Evolutionary conservation across 306 rosid genomes (phyloP).

Genomic region (Gastrolobium villosum): DNA sequence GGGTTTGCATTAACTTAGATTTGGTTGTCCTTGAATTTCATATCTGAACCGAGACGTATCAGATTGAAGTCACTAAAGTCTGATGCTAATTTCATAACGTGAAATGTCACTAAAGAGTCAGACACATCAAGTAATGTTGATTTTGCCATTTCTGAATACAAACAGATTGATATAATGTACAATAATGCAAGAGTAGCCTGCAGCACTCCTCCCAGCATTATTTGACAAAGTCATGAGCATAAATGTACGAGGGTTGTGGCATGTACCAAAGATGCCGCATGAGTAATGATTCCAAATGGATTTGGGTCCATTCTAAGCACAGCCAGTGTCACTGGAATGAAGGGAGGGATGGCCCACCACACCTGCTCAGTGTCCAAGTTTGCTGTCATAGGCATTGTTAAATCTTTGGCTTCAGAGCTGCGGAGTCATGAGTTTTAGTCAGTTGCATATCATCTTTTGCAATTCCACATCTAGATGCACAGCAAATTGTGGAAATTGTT

Average conservation of each 20-base stretch:
- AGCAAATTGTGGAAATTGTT: conserved; percentile 57
- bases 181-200: conserved; percentile 88
- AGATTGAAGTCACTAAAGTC: not conserved
- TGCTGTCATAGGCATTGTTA: conserved; percentile 79
- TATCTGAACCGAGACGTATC: no score
- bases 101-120: no score
- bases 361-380: conserved; percentile 80
- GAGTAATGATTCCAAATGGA: conserved; percentile 79
- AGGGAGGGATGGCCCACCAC: conserved; percentile 82
- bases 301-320: conserved; percentile 85
- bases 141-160: conserved; percentile 66
- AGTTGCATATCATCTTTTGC: conserved; percentile 84
- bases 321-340: conserved; percentile 78
- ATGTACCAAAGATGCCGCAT: conserved; percentile 84
- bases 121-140: no score
- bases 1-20: no score
- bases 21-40: no score
- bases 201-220: conserved; percentile 71
- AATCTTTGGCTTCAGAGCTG: conserved; percentile 73
- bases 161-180: conserved; percentile 84
- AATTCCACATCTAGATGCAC: conserved; percentile 59
- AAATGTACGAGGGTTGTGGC: conserved; percentile 77
- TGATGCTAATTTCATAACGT: conserved; percentile 68
- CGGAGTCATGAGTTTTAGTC: conserved; percentile 68
- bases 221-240: conserved; percentile 75